Percentiles rank a stretch among this genome's conserved stretches.
Conservation (phyloP, 2,329 filamentous ascomycete genomes). For the Pseudohalonectria lignicola region DNA sequence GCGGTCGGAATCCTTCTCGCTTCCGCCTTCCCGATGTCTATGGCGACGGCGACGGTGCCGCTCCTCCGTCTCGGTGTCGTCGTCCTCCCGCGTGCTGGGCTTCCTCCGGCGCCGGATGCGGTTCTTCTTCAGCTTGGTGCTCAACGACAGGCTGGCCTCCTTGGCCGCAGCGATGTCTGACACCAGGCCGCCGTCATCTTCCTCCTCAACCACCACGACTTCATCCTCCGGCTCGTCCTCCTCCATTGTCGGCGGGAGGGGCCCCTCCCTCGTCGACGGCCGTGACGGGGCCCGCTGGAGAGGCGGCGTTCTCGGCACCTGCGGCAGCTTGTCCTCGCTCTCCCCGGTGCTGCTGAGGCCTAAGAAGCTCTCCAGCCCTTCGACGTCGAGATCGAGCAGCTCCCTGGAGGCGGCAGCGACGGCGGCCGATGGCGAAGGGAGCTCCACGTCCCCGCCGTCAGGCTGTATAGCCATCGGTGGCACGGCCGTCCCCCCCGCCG, state of each 20-base stretch:
- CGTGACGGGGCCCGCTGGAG: background rate
- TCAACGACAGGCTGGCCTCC: constrained; percentile 25
- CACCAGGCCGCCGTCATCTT: constrained; percentile 16
- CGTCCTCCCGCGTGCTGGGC: constrained; percentile 4
- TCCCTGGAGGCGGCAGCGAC: constrained; percentile 41
- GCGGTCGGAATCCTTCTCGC: too few relatives aligned
- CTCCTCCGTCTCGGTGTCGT: constrained; percentile 1
- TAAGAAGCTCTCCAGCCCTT: constrained; percentile 21
- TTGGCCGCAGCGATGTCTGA: constrained; percentile 21
- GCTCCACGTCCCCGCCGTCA: constrained; percentile 19
- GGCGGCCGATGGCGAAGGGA: constrained; percentile 39
- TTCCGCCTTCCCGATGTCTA: constrained; percentile 6
- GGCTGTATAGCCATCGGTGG: constrained; percentile 2
- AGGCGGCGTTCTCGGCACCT: constrained; percentile 2
- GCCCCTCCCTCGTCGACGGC: background rate
- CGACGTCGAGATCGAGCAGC: constrained; percentile 29
- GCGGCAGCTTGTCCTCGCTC: background rate
- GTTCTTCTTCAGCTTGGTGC: constrained; percentile 38
- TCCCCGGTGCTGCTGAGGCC: constrained; percentile 4
- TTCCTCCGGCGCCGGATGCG: constrained; percentile 24
- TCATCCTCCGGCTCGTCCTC: constrained; percentile 17
- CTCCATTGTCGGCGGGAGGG: constrained; percentile 1
- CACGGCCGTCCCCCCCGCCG: constrained; percentile 7
- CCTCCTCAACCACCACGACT: constrained; percentile 8
- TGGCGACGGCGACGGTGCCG: constrained; percentile 2